Evolutionary conservation across 768 basidiomycete genomes (phyloP).

Genomic region (Collybiopsis confluens): DNA sequence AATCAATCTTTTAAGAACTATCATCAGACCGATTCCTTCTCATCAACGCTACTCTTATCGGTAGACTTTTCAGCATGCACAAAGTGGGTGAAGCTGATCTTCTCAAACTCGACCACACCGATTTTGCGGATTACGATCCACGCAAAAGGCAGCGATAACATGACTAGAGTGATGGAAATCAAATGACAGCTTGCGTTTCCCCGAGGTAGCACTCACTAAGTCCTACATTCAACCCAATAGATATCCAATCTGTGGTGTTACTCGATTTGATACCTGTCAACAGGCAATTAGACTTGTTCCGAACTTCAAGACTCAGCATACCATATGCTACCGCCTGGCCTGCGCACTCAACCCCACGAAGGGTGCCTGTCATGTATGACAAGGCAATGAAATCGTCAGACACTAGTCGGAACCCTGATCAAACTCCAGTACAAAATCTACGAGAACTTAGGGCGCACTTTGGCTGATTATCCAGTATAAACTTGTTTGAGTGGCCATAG

Average conservation of each 20-base stretch:
- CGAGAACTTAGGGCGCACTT: no score
- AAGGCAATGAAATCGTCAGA: constrained; percentile 28
- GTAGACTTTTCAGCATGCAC: neutral
- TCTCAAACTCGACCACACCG: constrained; percentile 23
- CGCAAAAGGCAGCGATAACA: constrained; percentile 26
- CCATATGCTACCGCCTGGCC: constrained; percentile 30
- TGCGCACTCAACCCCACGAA: constrained; percentile 28
- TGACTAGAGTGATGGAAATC: constrained; percentile 14
- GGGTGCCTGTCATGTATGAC: constrained; percentile 29
- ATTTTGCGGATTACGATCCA: constrained; percentile 27
- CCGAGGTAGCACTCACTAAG: constrained; percentile 19
- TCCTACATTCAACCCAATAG: constrained; percentile 28
- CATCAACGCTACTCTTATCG: constrained; percentile 7
- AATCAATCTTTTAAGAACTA: no score
- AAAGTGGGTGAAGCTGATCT: constrained; percentile 17
- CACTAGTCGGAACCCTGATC: no score
- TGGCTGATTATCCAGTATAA: constrained; percentile 29
- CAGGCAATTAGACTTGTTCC: no score
- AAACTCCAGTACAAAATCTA: no score
- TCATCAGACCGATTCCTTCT: constrained; percentile 1
- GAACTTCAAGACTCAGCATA: no score
- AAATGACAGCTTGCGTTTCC: neutral
- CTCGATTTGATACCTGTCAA: constrained; percentile 22
- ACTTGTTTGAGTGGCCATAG: constrained; percentile 29
- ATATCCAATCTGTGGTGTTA: constrained; percentile 28